phyloP scores from a whole-genome alignment of 257 asterid genomes.

The Solanum chilense region DNA sequence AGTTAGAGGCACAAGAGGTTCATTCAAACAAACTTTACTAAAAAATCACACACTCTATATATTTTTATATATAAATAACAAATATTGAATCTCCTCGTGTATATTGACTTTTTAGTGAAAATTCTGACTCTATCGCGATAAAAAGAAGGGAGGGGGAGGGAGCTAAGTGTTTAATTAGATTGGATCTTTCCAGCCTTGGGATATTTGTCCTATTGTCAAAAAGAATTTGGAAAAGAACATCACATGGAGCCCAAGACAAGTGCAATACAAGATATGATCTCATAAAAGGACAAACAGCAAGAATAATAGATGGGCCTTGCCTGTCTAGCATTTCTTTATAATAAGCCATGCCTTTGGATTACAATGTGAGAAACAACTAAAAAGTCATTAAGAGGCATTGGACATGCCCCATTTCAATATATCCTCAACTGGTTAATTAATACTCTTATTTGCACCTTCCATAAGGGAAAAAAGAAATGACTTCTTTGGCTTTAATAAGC shows the following conservation, averaged over 20 bases:
- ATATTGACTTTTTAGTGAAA: neutral
- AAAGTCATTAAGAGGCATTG: slow-evolving; percentile 5
- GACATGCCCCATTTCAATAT: slow-evolving; percentile 10
- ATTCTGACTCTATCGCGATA: neutral
- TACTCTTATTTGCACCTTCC: slow-evolving; percentile 10
- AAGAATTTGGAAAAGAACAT: neutral
- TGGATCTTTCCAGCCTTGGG: slow-evolving; percentile 17
- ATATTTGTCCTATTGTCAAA: slow-evolving; percentile 9
- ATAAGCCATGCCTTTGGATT: neutral
- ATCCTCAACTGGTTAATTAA: slow-evolving; percentile 6
- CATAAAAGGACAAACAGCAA: slow-evolving; percentile 19
- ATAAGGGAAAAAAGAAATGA: neutral
- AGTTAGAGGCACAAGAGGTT: neutral
- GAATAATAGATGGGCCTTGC: slow-evolving; percentile 16
- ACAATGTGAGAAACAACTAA: slow-evolving; percentile 15
- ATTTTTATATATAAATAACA: neutral
- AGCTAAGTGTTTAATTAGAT: neutral
- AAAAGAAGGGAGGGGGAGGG: neutral
- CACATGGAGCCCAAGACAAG: slow-evolving; percentile 36
- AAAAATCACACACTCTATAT: neutral
- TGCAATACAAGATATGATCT: slow-evolving; percentile 17
- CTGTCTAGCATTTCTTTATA: slow-evolving; percentile 15
- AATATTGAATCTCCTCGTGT: neutral
- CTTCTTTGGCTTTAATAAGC: neutral
- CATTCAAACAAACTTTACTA: neutral